phyloP scores from a whole-genome alignment of 2,329 filamentous ascomycete genomes.

The Aureobasidium sp. region DNA sequence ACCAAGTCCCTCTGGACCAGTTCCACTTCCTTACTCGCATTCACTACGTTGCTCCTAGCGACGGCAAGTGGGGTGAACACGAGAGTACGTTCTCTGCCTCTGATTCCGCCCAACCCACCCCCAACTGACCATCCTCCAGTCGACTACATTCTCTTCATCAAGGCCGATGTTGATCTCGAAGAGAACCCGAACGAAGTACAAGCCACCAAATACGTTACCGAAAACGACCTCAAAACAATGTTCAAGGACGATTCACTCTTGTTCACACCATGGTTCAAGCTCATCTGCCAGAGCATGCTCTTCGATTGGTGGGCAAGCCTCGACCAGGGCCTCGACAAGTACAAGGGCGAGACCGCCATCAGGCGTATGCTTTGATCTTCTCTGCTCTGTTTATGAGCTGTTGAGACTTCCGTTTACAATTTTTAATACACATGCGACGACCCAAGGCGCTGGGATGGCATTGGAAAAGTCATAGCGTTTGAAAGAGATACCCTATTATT shows the following conservation, averaged over 20 bases:
- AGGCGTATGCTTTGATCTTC: constrained; percentile 57
- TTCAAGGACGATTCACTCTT: constrained; percentile 71
- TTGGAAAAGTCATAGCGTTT: constrained; percentile 7
- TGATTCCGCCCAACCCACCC: not conserved
- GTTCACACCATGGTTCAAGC: constrained; percentile 98
- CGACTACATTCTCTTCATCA: constrained; percentile 98
- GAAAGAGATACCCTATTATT: constrained; percentile 8
- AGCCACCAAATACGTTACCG: constrained; percentile 73
- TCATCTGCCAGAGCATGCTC: constrained; percentile 95
- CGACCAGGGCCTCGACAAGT: constrained; percentile 71
- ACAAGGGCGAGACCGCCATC: constrained; percentile 77
- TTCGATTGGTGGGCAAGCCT: constrained; percentile 96
- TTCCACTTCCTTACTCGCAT: constrained; percentile 94
- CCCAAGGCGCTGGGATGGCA: not conserved
- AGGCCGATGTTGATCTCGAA: constrained; percentile 77
- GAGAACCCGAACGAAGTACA: constrained; percentile 82
- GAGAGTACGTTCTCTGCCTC: constrained; percentile 59
- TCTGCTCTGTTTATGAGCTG: not conserved
- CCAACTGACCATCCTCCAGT: constrained; percentile 45
- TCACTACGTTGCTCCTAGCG: constrained; percentile 94
- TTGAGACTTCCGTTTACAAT: not conserved
- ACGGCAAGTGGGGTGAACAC: constrained; percentile 98
- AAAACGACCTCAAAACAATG: constrained; percentile 73
- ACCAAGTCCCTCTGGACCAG: constrained; percentile 81
- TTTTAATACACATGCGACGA: constrained; percentile 4